Conservation (phyloP, 2,329 filamentous ascomycete species). For the Verticillium nonalfalfae region DNA sequence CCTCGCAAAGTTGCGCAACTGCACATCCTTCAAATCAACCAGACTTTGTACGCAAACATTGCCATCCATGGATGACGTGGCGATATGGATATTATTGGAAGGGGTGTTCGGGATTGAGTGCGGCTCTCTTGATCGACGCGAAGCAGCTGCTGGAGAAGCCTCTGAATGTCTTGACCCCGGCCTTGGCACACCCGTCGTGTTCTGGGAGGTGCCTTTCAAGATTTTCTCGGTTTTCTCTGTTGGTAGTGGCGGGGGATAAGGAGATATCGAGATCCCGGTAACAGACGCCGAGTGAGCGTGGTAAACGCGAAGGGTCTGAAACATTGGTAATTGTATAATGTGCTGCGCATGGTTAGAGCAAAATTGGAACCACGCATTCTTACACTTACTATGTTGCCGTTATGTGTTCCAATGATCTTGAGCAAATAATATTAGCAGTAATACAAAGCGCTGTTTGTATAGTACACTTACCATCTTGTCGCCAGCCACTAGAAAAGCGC, state of each 20-base stretch:
- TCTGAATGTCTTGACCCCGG: slow-evolving; percentile 26
- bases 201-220: slow-evolving; percentile 27
- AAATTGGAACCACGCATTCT: background rate
- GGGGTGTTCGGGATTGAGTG: slow-evolving; percentile 63
- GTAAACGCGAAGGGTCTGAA: slow-evolving; percentile 78
- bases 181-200: slow-evolving; percentile 21
- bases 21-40: slow-evolving; percentile 82
- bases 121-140: slow-evolving; percentile 44
- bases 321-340: slow-evolving; percentile 74
- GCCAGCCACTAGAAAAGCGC: slow-evolving; percentile 80
- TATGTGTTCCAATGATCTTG: slow-evolving; percentile 87
- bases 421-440: slow-evolving; percentile 23
- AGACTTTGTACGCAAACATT: slow-evolving; percentile 90
- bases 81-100: slow-evolving; percentile 89
- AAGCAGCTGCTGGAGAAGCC: slow-evolving; percentile 39
- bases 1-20: slow-evolving; percentile 85
- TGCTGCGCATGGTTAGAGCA: slow-evolving; percentile 46
- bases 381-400: slow-evolving; percentile 80
- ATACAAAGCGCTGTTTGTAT: slow-evolving; percentile 1
- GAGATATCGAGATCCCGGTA: slow-evolving; percentile 84
- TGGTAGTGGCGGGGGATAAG: slow-evolving; percentile 58
- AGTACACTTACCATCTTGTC: slow-evolving; percentile 79
- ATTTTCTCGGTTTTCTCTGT: slow-evolving; percentile 33
- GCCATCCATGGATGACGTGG: slow-evolving; percentile 89
- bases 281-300: slow-evolving; percentile 90